Percentiles rank a stretch among this genome's conserved stretches.
Conservation (phyloP, 2,329 filamentous ascomycete genomes). For the Cercospora sp. region DNA sequence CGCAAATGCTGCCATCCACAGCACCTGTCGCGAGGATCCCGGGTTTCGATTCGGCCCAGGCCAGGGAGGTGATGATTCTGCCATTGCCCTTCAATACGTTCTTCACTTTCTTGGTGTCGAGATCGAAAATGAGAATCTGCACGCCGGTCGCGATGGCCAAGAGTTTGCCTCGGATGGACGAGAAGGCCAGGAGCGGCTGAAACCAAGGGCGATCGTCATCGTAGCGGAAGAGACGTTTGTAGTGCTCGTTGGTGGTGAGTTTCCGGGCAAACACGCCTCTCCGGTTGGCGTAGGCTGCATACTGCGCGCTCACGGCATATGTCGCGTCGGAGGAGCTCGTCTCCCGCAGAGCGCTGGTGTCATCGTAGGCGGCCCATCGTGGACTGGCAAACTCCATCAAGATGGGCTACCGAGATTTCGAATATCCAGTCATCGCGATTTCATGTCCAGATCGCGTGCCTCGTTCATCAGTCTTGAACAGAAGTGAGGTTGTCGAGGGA, state of each 20-base stretch:
- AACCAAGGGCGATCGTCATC: conserved; percentile 17
- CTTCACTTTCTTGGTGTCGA: conserved; percentile 17
- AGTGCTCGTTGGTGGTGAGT: conserved; percentile 14
- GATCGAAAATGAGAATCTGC: conserved; percentile 29
- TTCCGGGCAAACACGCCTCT: conserved; percentile 23
- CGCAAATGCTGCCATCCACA: conserved; percentile 28
- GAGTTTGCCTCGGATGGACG: conserved; percentile 21
- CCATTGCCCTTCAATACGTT: conserved; percentile 28
- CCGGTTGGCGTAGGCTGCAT: conserved; percentile 25
- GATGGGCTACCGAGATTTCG: neutral
- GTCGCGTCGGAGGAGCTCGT: conserved; percentile 2
- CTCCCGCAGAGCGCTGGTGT: neutral
- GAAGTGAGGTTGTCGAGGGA: neutral
- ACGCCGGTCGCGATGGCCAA: conserved; percentile 29
- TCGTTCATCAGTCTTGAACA: neutral
- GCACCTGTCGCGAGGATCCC: conserved; percentile 26
- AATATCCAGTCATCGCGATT: neutral
- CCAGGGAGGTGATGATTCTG: conserved; percentile 25
- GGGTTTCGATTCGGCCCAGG: conserved; percentile 23
- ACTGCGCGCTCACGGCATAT: conserved; percentile 26
- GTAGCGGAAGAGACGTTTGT: conserved; percentile 19
- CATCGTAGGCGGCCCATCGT: conserved; percentile 14
- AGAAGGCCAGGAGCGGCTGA: conserved; percentile 27
- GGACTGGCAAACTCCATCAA: conserved; percentile 21
- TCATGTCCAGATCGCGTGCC: neutral